Conservation (phyloP, 78 protist species). For the Emiliania huxleyi region DNA sequence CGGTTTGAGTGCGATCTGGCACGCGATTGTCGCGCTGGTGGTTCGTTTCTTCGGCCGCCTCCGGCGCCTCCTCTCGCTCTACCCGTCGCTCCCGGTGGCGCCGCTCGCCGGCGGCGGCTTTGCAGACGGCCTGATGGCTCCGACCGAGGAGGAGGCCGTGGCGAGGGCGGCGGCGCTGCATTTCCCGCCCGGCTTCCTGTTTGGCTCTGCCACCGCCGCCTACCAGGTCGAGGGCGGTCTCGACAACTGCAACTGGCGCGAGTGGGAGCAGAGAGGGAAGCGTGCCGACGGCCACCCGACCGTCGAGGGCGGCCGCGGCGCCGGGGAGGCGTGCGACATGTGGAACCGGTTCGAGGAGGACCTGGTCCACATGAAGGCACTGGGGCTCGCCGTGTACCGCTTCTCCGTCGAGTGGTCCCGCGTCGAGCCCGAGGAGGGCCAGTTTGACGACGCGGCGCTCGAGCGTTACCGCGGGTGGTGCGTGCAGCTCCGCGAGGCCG, state of each 20-base stretch:
- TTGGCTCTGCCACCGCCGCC: conserved; percentile 39
- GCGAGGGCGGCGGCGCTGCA: not conserved
- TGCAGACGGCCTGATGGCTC: not conserved
- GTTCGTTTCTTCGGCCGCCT: not conserved
- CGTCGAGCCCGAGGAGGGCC: not conserved
- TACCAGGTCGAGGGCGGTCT: conserved; percentile 33
- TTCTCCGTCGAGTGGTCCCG: conserved; percentile 33
- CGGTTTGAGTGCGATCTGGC: too few species aligned
- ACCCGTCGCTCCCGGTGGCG: not conserved
- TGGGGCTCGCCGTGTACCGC: not conserved
- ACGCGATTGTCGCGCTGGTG: not conserved
- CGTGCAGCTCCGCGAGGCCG: not conserved
- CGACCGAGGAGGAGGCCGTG: not conserved
- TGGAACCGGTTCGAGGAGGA: conserved; percentile 18
- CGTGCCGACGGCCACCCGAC: not conserved
- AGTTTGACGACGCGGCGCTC: not conserved
- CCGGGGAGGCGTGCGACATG: conserved; percentile 9
- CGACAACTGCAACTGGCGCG: conserved; percentile 23
- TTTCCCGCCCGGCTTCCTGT: not conserved
- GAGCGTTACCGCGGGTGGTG: not conserved
- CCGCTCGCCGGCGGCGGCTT: not conserved
- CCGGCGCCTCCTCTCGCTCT: not conserved
- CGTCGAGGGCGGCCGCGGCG: not conserved
- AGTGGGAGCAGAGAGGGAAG: not conserved
- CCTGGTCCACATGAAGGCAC: not conserved